phyloP scores from a whole-genome alignment of 768 basidiomycete genomes.

The Dentipellis fragilis region DNA sequence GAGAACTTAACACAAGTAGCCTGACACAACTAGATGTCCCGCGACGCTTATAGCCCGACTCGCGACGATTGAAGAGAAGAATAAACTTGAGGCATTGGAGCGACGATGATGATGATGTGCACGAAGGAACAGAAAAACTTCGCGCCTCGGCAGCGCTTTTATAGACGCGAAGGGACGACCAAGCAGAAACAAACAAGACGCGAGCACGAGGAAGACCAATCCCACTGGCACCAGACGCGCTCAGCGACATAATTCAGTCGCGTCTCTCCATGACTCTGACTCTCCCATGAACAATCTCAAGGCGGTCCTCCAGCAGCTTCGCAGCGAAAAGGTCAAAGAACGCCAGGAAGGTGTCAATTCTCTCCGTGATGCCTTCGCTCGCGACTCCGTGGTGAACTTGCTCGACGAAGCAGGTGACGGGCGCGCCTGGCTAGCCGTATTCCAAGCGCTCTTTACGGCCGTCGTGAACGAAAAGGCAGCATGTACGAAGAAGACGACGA shows the following conservation, averaged over 20 bases:
- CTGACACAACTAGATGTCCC: not conserved
- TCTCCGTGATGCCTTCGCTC: constrained; percentile 42
- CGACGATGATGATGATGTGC: not conserved
- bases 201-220: not conserved
- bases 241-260: not conserved
- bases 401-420: constrained; percentile 29
- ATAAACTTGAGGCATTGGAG: not conserved
- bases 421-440: constrained; percentile 53
- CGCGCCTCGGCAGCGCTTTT: not conserved
- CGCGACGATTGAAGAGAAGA: not conserved
- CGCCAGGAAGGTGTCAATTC: constrained; percentile 51
- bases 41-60: not conserved
- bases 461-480: constrained; percentile 54
- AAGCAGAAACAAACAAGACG: constrained; percentile 8
- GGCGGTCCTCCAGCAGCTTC: constrained; percentile 39
- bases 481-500: constrained; percentile 29
- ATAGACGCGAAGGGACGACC: not conserved
- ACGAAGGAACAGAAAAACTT: not conserved
- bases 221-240: not conserved
- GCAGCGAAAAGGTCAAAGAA: constrained; percentile 58
- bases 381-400: constrained; percentile 31
- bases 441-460: constrained; percentile 60
- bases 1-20: not conserved
- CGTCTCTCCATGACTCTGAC: not conserved
- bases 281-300: constrained; percentile 32